Evolutionary conservation across 75 land plant species (phyloP).

Genomic region (Selaginella tamariscina): DNA sequence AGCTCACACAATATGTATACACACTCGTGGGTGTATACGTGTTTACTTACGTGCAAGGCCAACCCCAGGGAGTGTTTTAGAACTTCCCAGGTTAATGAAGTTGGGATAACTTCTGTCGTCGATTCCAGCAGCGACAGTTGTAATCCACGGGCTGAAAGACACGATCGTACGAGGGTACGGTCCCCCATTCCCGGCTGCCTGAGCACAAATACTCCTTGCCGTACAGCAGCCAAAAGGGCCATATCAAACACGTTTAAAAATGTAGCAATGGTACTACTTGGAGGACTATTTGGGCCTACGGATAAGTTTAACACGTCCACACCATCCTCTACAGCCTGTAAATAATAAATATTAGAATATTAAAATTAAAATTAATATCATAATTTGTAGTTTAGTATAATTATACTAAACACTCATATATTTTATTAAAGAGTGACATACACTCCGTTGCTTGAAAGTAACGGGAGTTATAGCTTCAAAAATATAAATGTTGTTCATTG

Average conservation of each 20-base stretch:
- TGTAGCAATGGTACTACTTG: slow-evolving; percentile 29
- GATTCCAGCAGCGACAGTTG: slow-evolving; percentile 41
- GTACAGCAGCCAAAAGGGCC: slow-evolving; percentile 41
- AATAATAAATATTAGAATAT: background rate
- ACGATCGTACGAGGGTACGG: slow-evolving; percentile 42
- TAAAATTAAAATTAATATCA: too few relatives aligned
- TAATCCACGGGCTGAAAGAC: slow-evolving; percentile 78
- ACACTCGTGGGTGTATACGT: background rate
- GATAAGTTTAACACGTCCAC: slow-evolving; percentile 63
- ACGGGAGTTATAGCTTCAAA: too few relatives aligned
- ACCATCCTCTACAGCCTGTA: slow-evolving; percentile 62
- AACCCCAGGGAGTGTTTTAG: slow-evolving; percentile 31
- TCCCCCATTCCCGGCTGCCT: slow-evolving; percentile 69
- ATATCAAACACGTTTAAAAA: slow-evolving; percentile 57
- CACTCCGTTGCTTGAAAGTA: too few relatives aligned
- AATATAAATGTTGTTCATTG: too few relatives aligned
- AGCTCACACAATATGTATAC: background rate
- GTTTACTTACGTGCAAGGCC: slow-evolving; percentile 50
- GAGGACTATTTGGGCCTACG: slow-evolving; percentile 60
- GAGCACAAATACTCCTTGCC: slow-evolving; percentile 66
- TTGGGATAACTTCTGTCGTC: slow-evolving; percentile 42
- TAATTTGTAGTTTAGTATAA: too few relatives aligned
- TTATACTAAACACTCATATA: too few relatives aligned
- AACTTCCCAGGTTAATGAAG: slow-evolving; percentile 40
- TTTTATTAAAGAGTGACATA: too few relatives aligned